phyloP scores from a whole-genome alignment of 148 eudicot genomes.

The Limonium bicolor region DNA sequence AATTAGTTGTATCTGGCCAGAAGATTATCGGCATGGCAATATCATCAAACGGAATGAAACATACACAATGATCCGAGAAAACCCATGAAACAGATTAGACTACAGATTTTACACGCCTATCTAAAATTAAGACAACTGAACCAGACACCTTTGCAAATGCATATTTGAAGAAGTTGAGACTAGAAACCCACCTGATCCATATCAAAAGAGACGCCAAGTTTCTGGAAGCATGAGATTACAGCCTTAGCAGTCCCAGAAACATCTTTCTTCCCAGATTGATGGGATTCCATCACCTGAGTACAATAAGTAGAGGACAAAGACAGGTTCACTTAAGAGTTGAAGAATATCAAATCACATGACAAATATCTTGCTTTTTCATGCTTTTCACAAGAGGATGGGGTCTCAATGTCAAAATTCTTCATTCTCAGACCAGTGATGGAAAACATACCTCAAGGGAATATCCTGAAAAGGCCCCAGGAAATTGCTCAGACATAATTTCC shows the following conservation, averaged over 20 bases:
- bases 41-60: background rate
- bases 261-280: slow-evolving; percentile 72
- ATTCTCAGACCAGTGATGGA: no score
- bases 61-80: background rate
- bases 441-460: slow-evolving; percentile 50
- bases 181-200: slow-evolving; percentile 41
- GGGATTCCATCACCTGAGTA: slow-evolving; percentile 90
- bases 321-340: no score
- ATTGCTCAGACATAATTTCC: slow-evolving; percentile 89
- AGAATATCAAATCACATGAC: no score
- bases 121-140: no score
- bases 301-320: slow-evolving; percentile 1
- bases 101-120: no score
- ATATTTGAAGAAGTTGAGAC: background rate
- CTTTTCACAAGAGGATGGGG: background rate
- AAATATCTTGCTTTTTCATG: background rate
- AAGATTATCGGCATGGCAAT: background rate
- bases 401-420: background rate
- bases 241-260: slow-evolving; percentile 96
- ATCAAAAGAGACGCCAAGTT: slow-evolving; percentile 67
- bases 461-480: slow-evolving; percentile 92
- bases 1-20: slow-evolving; percentile 44
- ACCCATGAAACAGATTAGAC: no score
- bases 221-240: slow-evolving; percentile 87
- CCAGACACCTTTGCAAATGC: no score